Conservation (phyloP, 2,329 filamentous ascomycete genomes). For the Penicillium sp. region DNA sequence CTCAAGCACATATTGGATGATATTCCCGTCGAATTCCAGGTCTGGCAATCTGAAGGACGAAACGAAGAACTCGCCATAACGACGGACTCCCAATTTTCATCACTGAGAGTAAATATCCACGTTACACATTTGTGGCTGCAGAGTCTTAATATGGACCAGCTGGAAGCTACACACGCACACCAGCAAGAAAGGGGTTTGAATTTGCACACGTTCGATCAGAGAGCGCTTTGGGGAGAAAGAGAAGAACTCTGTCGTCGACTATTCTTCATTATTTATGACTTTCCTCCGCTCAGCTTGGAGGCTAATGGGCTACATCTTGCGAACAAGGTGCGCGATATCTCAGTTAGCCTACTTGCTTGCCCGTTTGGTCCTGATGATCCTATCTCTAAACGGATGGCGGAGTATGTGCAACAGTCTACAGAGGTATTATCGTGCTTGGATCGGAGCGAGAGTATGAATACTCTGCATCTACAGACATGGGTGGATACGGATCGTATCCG, state of each 20-base stretch:
- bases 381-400: constrained; percentile 14
- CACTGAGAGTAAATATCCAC: constrained; percentile 38
- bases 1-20: constrained; percentile 18
- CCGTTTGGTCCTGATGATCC: constrained; percentile 25
- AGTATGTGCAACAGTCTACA: constrained; percentile 13
- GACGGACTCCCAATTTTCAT: constrained; percentile 16
- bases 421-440: constrained; percentile 15
- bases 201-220: background rate
- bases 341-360: constrained; percentile 35
- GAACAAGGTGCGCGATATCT: constrained; percentile 40
- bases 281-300: constrained; percentile 33
- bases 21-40: background rate
- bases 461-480: constrained; percentile 12
- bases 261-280: constrained; percentile 36
- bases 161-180: constrained; percentile 24
- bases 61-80: too few species aligned
- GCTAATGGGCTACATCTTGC: constrained; percentile 38
- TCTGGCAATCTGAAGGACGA: background rate
- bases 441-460: constrained; percentile 12
- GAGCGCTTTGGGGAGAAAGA: constrained; percentile 30
- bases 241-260: constrained; percentile 41
- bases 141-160: constrained; percentile 35
- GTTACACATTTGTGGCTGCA: constrained; percentile 43
- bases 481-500: constrained; percentile 7
- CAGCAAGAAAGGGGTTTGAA: background rate